Evolutionary conservation across 352 stramenopile genomes (phyloP), one percentile per base, ranked within the genome.

Genomic region (Phytophthora meadii): DNA sequence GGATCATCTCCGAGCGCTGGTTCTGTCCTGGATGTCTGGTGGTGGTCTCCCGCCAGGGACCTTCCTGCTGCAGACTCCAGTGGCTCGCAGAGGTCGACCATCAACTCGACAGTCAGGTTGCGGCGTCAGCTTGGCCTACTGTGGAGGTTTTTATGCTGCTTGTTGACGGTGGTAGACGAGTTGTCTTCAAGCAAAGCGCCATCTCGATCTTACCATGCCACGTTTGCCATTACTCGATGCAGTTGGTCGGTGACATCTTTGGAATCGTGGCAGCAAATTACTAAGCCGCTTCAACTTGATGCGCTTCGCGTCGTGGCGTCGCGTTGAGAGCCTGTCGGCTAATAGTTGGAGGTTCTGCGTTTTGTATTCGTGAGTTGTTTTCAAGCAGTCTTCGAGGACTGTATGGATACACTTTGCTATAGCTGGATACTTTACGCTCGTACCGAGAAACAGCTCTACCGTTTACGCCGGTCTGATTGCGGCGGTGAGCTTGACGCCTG

Each of bases 21-120:
- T 32, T 61, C 39, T 67, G 59, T 54, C 24, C 32, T 40, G 9
- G 59, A 61, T 66, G 58, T 54, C 58, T 61, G 58, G 30, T 28
- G 50, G 42, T 28, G 36, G 32, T 28, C 30, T 30, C 24, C 11
- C 10, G 28, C 28, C 28, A 34, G 22, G 5, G 28, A 34, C 28
- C 28, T 8, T 34, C 28, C 28, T 37, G 5, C 22, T 14, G 44
- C 42, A 39, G 54, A 36, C 51, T 61, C 40, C 54, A 61, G 41
- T 61, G 54, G 54, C 52, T 30, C 28, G 53, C 53, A 30, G 27
- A 30, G 27, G 27, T 30, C 27, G 27, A 30, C 27, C 27, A 34
- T 34, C 28, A 34, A 34, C 42, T 42, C 27, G 56, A 53, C 28
- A 11, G 28, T 34, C 28, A 34, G 28, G 28, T 65, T 65, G 36